phyloP scores from a whole-genome alignment of 1,284 basidiomycete species.

The Ceratorhiza oryzae-sativae region DNA sequence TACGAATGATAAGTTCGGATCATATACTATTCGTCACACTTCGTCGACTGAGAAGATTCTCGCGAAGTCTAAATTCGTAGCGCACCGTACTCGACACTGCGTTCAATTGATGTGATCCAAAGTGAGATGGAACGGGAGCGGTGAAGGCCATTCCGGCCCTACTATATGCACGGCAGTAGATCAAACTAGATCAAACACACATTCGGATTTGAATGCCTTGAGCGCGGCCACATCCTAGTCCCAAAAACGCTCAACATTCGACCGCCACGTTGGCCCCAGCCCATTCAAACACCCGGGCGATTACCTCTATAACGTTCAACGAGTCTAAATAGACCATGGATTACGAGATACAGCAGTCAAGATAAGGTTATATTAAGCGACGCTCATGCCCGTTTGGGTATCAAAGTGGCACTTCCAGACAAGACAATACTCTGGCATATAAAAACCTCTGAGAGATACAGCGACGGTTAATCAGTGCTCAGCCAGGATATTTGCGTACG shows the following conservation, averaged over 20 bases:
- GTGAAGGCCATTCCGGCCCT: slow-evolving; percentile 45
- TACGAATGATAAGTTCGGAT: slow-evolving; percentile 37
- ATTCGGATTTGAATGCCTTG: slow-evolving; percentile 52
- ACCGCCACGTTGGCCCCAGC: slow-evolving; percentile 64
- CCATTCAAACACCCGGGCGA: slow-evolving; percentile 64
- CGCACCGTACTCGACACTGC: slow-evolving; percentile 37
- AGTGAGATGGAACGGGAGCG: slow-evolving; percentile 43
- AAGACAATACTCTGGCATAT: no score
- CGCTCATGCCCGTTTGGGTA: neutral
- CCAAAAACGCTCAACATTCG: slow-evolving; percentile 70
- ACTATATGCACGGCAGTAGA: slow-evolving; percentile 43
- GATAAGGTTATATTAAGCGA: neutral
- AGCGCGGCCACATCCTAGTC: slow-evolving; percentile 70
- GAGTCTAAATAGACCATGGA: neutral
- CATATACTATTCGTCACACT: slow-evolving; percentile 40
- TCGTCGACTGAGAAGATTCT: neutral
- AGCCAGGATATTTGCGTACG: no score
- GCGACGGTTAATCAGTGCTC: no score
- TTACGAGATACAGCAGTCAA: neutral
- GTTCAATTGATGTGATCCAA: slow-evolving; percentile 44
- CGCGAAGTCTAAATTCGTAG: neutral
- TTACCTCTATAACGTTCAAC: slow-evolving; percentile 51
- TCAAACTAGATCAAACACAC: slow-evolving; percentile 1
- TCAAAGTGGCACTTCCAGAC: neutral
- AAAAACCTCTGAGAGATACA: no score